Evolutionary conservation across 2,329 filamentous ascomycete genomes (phyloP).

Genomic region (Fusarium dimerum): DNA sequence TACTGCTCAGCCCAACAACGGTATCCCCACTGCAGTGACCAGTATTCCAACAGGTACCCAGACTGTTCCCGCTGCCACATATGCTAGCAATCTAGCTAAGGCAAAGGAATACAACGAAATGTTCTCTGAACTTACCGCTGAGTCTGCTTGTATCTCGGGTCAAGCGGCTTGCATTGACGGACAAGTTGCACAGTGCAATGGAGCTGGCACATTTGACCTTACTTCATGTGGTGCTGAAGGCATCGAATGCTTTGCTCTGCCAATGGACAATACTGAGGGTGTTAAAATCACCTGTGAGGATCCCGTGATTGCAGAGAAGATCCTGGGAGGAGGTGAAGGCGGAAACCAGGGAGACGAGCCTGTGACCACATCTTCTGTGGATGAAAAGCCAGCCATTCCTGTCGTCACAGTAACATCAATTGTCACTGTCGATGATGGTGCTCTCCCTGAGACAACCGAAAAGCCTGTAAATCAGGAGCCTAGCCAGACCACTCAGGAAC

Average conservation of each 20-base stretch:
- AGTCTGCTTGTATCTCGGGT: slow-evolving; percentile 46
- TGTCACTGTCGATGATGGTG: slow-evolving; percentile 31
- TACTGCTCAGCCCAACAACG: slow-evolving; percentile 33
- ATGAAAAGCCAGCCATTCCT: slow-evolving; percentile 17
- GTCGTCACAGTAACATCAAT: slow-evolving; percentile 34
- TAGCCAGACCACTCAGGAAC: not conserved
- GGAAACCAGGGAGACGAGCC: slow-evolving; percentile 10
- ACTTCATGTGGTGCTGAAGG: slow-evolving; percentile 28
- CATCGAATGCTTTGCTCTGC: slow-evolving; percentile 54
- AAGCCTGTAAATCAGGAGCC: slow-evolving; percentile 9
- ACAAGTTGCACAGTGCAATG: slow-evolving; percentile 48
- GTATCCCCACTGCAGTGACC: slow-evolving; percentile 45
- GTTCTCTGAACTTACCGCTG: slow-evolving; percentile 45
- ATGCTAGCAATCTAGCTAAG: slow-evolving; percentile 46
- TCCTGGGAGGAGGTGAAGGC: slow-evolving; percentile 39
- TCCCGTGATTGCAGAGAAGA: slow-evolving; percentile 38
- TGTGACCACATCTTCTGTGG: slow-evolving; percentile 10
- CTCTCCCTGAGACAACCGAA: slow-evolving; percentile 9
- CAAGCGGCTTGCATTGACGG: slow-evolving; percentile 57
- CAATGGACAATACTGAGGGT: slow-evolving; percentile 45
- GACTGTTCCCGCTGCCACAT: slow-evolving; percentile 43
- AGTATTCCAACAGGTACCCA: slow-evolving; percentile 38
- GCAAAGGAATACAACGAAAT: slow-evolving; percentile 49
- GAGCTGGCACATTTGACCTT: slow-evolving; percentile 44
- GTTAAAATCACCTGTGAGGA: slow-evolving; percentile 52